Conservation (phyloP, 78 protist species). For the Mantamonas sphyraenae region DNA sequence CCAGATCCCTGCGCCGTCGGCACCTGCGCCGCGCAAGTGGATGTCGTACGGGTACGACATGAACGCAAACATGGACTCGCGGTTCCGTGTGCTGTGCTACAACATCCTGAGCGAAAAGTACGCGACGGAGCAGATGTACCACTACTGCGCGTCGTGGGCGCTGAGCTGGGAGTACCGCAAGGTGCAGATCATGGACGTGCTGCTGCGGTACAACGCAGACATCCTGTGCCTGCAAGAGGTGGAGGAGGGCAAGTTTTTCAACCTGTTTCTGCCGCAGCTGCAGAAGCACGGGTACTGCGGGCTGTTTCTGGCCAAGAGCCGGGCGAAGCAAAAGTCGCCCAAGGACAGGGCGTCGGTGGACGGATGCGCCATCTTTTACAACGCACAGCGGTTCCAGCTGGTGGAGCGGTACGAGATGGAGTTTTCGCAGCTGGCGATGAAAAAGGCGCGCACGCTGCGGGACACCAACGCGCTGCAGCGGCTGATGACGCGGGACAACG, state of each 20-base stretch:
- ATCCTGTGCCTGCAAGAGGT: conserved; percentile 40
- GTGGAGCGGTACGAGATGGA: conserved; percentile 1
- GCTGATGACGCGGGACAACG: conserved; percentile 31
- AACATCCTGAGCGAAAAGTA: conserved; percentile 24
- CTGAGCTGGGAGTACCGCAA: conserved; percentile 24
- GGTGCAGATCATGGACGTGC: conserved; percentile 6
- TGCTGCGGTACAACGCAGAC: conserved; percentile 3
- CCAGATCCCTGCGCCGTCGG: background rate
- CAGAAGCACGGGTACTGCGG: conserved; percentile 27
- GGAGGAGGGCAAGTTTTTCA: background rate
- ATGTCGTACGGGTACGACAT: background rate
- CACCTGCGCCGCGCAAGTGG: background rate
- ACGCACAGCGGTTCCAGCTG: background rate
- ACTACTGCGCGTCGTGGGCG: conserved; percentile 35
- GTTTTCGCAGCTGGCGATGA: conserved; percentile 1
- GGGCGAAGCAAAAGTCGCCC: background rate
- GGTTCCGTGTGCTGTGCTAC: conserved; percentile 13
- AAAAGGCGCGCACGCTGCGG: background rate
- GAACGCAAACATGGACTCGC: background rate
- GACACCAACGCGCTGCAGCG: conserved; percentile 8
- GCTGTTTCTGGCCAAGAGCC: conserved; percentile 10
- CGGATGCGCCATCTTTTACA: conserved; percentile 34
- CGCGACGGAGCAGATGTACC: conserved; percentile 18
- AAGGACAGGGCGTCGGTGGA: conserved; percentile 3
- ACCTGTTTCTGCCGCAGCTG: conserved; percentile 22